A percentile compares a stretch with the other conserved stretches of the same genome.
Evolutionary conservation across 1,284 basidiomycete genomes (phyloP).

Genomic region (Pseudozyma thailandica): DNA sequence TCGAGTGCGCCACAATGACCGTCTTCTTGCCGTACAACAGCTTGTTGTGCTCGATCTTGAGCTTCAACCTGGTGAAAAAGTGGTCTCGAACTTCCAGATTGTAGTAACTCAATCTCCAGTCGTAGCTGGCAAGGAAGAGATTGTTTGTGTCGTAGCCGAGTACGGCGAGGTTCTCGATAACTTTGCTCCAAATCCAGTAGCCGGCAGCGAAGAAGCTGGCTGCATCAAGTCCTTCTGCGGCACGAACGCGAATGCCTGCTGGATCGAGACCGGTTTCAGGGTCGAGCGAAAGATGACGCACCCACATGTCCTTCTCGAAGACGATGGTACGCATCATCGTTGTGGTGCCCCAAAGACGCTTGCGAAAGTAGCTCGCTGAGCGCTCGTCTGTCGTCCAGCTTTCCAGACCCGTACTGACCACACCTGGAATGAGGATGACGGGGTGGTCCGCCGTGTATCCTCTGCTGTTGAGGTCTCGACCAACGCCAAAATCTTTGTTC

Average conservation of each 20-base stretch:
- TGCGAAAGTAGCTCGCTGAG: conserved; percentile 58
- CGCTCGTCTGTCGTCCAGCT: conserved; percentile 61
- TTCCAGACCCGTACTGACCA: conserved; percentile 66
- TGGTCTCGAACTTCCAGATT: conserved; percentile 88
- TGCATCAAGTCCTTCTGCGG: conserved; percentile 81
- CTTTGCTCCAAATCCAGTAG: conserved; percentile 88
- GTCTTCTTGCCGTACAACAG: conserved; percentile 80
- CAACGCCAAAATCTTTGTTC: conserved; percentile 63
- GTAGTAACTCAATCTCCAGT: conserved; percentile 80
- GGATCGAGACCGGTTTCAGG: conserved; percentile 89
- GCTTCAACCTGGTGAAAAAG: conserved; percentile 89
- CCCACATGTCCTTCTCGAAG: conserved; percentile 87
- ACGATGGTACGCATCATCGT: conserved; percentile 87
- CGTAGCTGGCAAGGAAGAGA: conserved; percentile 65
- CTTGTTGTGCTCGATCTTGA: conserved; percentile 83
- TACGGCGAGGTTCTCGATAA: conserved; percentile 84
- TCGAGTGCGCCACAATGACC: conserved; percentile 82
- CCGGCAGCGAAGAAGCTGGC: conserved; percentile 85
- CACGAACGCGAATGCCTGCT: conserved; percentile 85
- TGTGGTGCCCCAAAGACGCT: conserved; percentile 65
- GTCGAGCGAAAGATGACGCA: conserved; percentile 88
- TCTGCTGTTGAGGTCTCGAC: conserved; percentile 36
- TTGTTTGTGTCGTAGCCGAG: conserved; percentile 66
- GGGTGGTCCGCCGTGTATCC: conserved; percentile 63
- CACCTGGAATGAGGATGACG: conserved; percentile 65